Evolutionary conservation across 331 rosid genomes (phyloP).

Genomic region (Phaseolus coccineus): DNA sequence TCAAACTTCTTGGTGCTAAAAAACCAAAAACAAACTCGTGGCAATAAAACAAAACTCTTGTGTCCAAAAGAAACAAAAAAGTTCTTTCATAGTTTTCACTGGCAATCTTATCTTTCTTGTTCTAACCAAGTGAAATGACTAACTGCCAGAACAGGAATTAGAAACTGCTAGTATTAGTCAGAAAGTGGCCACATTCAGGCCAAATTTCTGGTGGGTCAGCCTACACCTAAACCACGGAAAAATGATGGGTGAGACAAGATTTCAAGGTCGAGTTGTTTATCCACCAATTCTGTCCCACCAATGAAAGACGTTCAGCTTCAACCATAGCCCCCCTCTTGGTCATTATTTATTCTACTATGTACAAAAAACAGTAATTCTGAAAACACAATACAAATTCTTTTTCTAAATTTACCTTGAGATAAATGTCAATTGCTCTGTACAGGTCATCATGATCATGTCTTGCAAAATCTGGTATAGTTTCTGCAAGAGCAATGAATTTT

Average conservation of each 20-base stretch:
- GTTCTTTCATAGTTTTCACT: slow-evolving; percentile 22
- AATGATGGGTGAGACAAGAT: slow-evolving; percentile 61
- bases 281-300: slow-evolving; percentile 68
- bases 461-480: slow-evolving; percentile 84
- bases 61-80: neutral
- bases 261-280: slow-evolving; percentile 84
- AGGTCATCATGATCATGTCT: slow-evolving; percentile 95
- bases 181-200: slow-evolving; percentile 34
- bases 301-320: slow-evolving; percentile 43
- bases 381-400: neutral
- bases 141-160: slow-evolving; percentile 34
- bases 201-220: slow-evolving; percentile 60
- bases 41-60: slow-evolving; percentile 23
- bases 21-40: neutral
- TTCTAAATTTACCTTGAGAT: slow-evolving; percentile 74
- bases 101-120: neutral
- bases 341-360: neutral
- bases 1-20: neutral
- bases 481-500: slow-evolving; percentile 76
- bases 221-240: slow-evolving; percentile 57
- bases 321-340: neutral
- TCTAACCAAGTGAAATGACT: slow-evolving; percentile 37
- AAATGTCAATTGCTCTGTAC: slow-evolving; percentile 86
- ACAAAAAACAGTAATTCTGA: slow-evolving; percentile 29
- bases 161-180: slow-evolving; percentile 30